Base-by-base conservation (phyloP, 2,329 filamentous ascomycete genomes). In the Phaeosphaeriaceae sp. region DNA sequence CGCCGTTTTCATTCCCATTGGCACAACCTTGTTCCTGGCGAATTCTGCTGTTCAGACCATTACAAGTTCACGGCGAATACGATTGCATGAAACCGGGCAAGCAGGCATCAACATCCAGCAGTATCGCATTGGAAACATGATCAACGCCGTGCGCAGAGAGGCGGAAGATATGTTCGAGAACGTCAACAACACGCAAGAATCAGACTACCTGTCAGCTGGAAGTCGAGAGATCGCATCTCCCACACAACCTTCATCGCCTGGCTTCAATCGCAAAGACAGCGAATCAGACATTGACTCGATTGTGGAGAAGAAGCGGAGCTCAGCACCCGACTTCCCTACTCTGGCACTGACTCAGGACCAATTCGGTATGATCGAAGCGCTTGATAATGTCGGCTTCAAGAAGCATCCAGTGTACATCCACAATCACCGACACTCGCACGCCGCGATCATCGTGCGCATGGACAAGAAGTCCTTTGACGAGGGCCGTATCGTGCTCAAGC, bases 361-460 rank as follows among this genome's bases (percentile, higher is more conserved):
- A 78, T 96, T 97, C 73, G 84, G 86, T 49, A 97, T 97, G 86
- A 91, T 97, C 61, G 84, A 90, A 27, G 86, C 88, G 10, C 81
- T 98, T 49, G 88, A 98, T 63, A 75, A 80, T 4, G 79, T 88
- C 0, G 85, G 85, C 2, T 85, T 86, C 71, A 81, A 78, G 45
- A 88, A 87, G 66, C 86, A 84, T 63, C 84, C 84, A 0, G 85
- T 93, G 3, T 89, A 90, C 78, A 93, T 95, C 41, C 89, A 90
- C 63, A 90, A 93, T 6, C 84, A 88, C 54, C 80, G 83, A n/a
- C 75, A 97, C 73, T 91, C 87, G 58, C 94, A 98, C 76, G 94
- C 93, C 0, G 93, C 93, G 2, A 96, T 98, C 48, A 91, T 98
- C 62, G 88, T 96, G 36, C 86, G 94, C 40, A 86, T 83, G 61